Base-by-base conservation (phyloP, 192 early-diverging fungal genomes). In the Kappamyces sp. region DNA sequence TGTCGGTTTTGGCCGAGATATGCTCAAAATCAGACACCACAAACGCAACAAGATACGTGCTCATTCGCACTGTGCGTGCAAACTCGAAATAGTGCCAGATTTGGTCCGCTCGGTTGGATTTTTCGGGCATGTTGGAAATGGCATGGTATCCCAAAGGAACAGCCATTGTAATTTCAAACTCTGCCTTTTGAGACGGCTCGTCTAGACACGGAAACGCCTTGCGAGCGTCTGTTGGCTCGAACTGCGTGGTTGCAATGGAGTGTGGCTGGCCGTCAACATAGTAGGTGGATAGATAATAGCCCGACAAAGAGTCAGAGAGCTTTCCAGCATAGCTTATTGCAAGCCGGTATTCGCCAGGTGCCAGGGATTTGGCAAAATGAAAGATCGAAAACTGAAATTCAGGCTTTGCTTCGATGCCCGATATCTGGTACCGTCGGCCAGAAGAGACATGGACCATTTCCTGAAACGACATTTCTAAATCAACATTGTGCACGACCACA, bases 131-230 rank as follows among this genome's bases (percentile, higher is more conserved):
- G 57, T 84, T 84, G n/a, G 76, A 79, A 3, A 84, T 48, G 15
- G 75, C 79, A 5, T 60, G 62, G 51, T 69, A 67, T 2, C 55
- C 63, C n/a, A 57, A 53, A 8, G 51, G 55, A 5, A 66, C 77
- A 2, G 62, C 65, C 12, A 84, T 57, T 2, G 67, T 72, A 51
- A 84, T 57, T 1, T 69, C 63, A 58, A 85, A 84, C 4, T 66
- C 66, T 13, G 82, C 74, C 48, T 84, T 84, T 57, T 82, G 66
- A 13, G 70, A 70, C 9, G 83, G 83, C 67, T 84, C 75, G 46
- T 61, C 65, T 32, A 64, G 57, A 47, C 61, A 71, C 10, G 72
- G 72, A 49, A 72, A 74, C 6, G 72, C 72, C 4, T 52, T 39
- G 33, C 72, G 37, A 12, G 75, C 75, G 15, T 47, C 47, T 13